Evolutionary conservation across 306 rosid species (phyloP), one percentile per base, ranked within the genome.

Genomic region (Mimosa pudica): DNA sequence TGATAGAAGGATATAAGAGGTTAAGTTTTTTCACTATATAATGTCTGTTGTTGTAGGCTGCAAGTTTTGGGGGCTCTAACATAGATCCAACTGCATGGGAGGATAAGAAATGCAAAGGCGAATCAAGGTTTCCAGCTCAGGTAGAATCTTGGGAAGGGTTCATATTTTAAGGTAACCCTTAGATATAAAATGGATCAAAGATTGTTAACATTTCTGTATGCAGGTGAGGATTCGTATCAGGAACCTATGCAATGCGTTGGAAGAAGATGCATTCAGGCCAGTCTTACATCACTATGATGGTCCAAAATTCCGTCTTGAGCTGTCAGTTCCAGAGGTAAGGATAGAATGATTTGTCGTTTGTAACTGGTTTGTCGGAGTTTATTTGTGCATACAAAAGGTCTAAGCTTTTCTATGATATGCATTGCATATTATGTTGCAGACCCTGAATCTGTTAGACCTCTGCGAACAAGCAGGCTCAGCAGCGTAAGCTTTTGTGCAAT

Each of bases 31-130:
- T 72, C 51, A 63, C 14, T 44, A 70, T 30, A 47, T 44, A 18
- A 16, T 55, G 46, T 77, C 79, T 68, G 1, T 48, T 84, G 80
- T 42, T 83, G 81, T 88, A 95, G 99, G 99, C 99, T 66, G 86
- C 90, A 46, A 93, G 92, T 89, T 95, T 95, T 86, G 99, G 99
- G 68, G 99, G 99, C 80, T 95, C 99, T 79, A 95, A 95, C 96
- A 95, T 95, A 71, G 99, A 93, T 84, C 96, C 99, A 82, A 93
- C 99, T 83, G 99, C 99, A 18, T 95, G 99, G 99, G 99, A 95
- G 90, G 99, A 95, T 69, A 95, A 95, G 86, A 95, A 95, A 70
- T 95, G 99, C 87, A 95, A 93, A 85, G 99, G 99, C 60, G 99
- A 95, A 78, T 95, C 99, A 47, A 90, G 99, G 87, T 93, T 96